Evolutionary conservation across 257 asterid genomes (phyloP), one percentile per base, ranked within the genome.

Genomic region (Rauvolfia tetraphylla): DNA sequence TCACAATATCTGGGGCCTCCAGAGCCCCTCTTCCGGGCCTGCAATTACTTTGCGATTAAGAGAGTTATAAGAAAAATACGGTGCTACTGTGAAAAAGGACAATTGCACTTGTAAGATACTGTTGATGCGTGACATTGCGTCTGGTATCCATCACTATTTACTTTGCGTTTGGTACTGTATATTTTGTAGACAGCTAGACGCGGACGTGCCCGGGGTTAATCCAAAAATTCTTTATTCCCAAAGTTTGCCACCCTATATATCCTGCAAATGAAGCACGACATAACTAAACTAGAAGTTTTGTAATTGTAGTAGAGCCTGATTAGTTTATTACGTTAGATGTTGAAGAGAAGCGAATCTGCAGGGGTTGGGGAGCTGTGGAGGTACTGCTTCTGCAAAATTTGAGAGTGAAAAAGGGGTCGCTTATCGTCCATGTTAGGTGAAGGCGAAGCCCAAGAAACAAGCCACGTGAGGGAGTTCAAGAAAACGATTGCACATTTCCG

Each of bases 41-140:
- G 10, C 25, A 54, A 14, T 82, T 63, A 66, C 81, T 80, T 86
- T 73, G 62, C 22, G 42, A 48, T 73, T 58, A 83, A 83, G 87
- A 75, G 18, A 59, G 11, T 66, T 54, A 79, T 34, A 69, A 11
- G 5, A 39, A 67, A 36, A 42, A 2, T 18, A 18, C 33, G 5
- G 31, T n/a, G 14, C 63, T 23, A 41, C 56, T n/a, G 54, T 68
- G 34, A 39, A 39, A 44, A 46, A 61, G 68, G 36, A 25, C 6
- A 13, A n/a, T 27, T 51, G 42, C 74, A 69, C 58, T 44, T 69
- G 58, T 69, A 69, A 69, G 14, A 2, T 14, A 44, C 22, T 59
- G 38, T 6, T 44, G 15, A 5, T 18, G 4, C 25, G 65, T n/a
- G 17, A 58, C 36, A 14, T 68, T 29, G 38, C 13, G 13, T 42